These are phyloP conservation scores for Vickermania spadyakhi DNA, from an alignment of 208 protist species.

Conservation along the genomic window DNA sequence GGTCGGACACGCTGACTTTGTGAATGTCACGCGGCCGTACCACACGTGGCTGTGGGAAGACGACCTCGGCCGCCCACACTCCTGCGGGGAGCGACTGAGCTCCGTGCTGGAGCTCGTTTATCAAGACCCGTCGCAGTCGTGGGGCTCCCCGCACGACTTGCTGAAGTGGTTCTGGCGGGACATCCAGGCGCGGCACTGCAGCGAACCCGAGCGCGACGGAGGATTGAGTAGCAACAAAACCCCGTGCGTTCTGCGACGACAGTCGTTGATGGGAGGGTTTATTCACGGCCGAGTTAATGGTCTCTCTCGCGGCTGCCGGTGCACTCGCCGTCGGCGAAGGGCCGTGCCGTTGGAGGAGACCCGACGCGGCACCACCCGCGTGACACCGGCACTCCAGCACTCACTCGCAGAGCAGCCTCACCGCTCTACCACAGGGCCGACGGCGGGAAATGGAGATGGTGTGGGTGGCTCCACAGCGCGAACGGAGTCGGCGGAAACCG, in stretches of 20 bases:
- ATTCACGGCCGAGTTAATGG: slow-evolving; percentile 7
- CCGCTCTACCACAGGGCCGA: background rate
- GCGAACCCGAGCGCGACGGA: background rate
- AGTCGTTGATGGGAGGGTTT: slow-evolving; percentile 4
- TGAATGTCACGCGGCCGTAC: slow-evolving; percentile 45
- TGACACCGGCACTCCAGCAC: no score
- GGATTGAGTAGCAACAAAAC: background rate
- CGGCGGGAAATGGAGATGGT: background rate
- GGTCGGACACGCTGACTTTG: slow-evolving; percentile 30
- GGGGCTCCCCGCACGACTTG: slow-evolving; percentile 1
- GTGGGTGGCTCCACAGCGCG: no score
- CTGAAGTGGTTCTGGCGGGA: background rate
- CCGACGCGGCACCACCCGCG: no score
- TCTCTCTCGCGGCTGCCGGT: background rate
- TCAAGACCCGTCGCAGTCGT: slow-evolving; percentile 22
- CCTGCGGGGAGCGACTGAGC: slow-evolving; percentile 44
- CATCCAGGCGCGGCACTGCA: background rate
- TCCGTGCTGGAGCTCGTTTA: slow-evolving; percentile 54
- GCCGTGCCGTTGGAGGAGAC: no score
- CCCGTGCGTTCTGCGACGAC: background rate
- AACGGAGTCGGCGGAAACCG: no score
- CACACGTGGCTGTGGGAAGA: slow-evolving; percentile 77
- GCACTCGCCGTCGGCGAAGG: background rate
- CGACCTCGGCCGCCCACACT: slow-evolving; percentile 64
- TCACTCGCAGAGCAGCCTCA: background rate